Evolutionary conservation across 257 asterid genomes (phyloP), one percentile per base, ranked within the genome.

Genomic region (Solanum clarkiae): DNA sequence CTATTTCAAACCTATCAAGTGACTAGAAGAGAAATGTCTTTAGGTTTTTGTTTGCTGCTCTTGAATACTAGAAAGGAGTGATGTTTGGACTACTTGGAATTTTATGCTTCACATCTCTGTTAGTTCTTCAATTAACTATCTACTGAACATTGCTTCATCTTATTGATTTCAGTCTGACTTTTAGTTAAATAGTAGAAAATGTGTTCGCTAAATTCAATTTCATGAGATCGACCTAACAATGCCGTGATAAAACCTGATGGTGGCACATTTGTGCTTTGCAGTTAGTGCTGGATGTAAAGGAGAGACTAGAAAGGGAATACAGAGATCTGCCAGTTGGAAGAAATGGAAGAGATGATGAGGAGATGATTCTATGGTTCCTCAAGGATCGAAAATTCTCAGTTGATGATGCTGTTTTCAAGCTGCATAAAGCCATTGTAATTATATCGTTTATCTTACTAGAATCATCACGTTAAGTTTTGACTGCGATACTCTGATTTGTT

Each of bases 341-440:
- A 87, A 86, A 90, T 86, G 99, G 99, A 86, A 92, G 97, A 90
- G 98, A 94, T 80, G 99, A 96, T 32, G 99, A 95, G 84, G 98
- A 94, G 82, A 90, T 96, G 96, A 96, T 96, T 84, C 92, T 92
- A 66, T 95, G 99, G 99, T 96, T 93, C 89, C 90, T 96, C 86
- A 91, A 94, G 90, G 99, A 96, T 85, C 89, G 99, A 40, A 94
- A 89, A 85, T 96, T 90, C 87, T 94, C 97, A 3, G 93, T 95
- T 6, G 93, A 91, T 54, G 98, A 92, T 45, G 87, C 98, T 6
- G 92, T 93, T 86, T 88, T 93, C 90, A 96, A 94, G 87, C 85
- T 96, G 95, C 85, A 90, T 59, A 96, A 93, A 91, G 97, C 99
- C 87, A 94, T 96, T 79, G 99, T 96, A 89, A 93, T 92, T 93